phyloP scores from a whole-genome alignment of 768 basidiomycete genomes.

The Galerina marginata region DNA sequence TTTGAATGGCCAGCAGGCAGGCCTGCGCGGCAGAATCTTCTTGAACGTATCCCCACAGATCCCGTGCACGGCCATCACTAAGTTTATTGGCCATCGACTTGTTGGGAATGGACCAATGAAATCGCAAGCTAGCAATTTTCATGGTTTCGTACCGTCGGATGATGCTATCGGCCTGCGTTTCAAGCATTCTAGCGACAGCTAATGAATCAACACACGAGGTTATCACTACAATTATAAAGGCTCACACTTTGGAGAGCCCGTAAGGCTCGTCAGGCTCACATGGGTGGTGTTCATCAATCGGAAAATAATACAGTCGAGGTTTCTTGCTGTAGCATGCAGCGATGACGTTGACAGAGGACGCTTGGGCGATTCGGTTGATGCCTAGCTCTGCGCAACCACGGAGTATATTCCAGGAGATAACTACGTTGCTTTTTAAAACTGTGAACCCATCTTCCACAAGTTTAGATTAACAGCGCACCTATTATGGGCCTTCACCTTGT shows the following conservation, averaged over 20 bases:
- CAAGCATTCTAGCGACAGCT: constrained; percentile 55
- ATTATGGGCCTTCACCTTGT: constrained; percentile 61
- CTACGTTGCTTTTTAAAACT: constrained; percentile 56
- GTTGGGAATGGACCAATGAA: constrained; percentile 56
- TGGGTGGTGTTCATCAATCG: constrained; percentile 68
- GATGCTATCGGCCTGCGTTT: constrained; percentile 73
- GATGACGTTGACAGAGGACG: constrained; percentile 69
- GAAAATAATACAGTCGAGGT: constrained; percentile 61
- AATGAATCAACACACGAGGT: background rate
- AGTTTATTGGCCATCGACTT: constrained; percentile 35
- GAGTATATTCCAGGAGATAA: constrained; percentile 75
- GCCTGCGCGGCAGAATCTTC: constrained; percentile 68
- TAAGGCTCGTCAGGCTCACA: constrained; percentile 71
- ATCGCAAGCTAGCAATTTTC: constrained; percentile 71
- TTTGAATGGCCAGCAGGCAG: constrained; percentile 59
- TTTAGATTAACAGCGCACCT: constrained; percentile 41
- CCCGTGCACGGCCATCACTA: constrained; percentile 38
- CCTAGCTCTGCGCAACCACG: constrained; percentile 71
- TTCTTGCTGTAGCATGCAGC: constrained; percentile 51
- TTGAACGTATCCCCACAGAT: constrained; percentile 74
- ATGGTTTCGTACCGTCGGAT: constrained; percentile 62
- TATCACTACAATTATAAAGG: background rate
- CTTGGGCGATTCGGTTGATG: constrained; percentile 67
- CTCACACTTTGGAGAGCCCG: constrained; percentile 70
- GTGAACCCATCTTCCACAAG: background rate